phyloP scores from a whole-genome alignment of 2,329 filamentous ascomycete genomes.

The Diaporthe sp. region DNA sequence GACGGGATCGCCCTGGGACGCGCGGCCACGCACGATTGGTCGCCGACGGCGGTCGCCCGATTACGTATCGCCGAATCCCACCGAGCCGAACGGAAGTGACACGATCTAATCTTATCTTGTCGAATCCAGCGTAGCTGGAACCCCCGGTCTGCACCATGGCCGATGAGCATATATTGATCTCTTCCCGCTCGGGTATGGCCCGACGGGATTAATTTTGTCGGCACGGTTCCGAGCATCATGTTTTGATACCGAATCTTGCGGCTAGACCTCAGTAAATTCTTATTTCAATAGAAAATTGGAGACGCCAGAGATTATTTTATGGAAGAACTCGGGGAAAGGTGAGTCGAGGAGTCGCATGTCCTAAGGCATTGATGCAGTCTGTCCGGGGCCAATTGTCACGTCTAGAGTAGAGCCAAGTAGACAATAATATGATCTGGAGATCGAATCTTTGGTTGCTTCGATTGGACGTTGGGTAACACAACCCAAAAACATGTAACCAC shows the following conservation, averaged over 20 bases:
- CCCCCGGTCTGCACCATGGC: not conserved
- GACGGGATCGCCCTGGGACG: constrained; percentile 20
- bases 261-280: not conserved
- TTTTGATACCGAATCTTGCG: too few relatives aligned
- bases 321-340: too few relatives aligned
- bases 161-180: not conserved
- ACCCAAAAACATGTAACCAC: not conserved
- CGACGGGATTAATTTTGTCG: not conserved
- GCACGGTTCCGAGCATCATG: not conserved
- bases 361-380: too few relatives aligned
- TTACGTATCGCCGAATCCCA: constrained; percentile 24
- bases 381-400: too few relatives aligned
- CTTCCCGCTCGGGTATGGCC: not conserved
- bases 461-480: not conserved
- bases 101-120: constrained; percentile 35
- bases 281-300: not conserved
- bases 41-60: constrained; percentile 1
- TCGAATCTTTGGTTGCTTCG: not conserved
- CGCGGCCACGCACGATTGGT: constrained; percentile 26
- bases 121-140: not conserved
- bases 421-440: not conserved
- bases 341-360: too few relatives aligned
- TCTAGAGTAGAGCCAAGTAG: too few relatives aligned
- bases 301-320: too few relatives aligned
- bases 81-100: constrained; percentile 3